Conservation (phyloP, 805 yeast genomes). For the Myxozyma kluyveri region DNA sequence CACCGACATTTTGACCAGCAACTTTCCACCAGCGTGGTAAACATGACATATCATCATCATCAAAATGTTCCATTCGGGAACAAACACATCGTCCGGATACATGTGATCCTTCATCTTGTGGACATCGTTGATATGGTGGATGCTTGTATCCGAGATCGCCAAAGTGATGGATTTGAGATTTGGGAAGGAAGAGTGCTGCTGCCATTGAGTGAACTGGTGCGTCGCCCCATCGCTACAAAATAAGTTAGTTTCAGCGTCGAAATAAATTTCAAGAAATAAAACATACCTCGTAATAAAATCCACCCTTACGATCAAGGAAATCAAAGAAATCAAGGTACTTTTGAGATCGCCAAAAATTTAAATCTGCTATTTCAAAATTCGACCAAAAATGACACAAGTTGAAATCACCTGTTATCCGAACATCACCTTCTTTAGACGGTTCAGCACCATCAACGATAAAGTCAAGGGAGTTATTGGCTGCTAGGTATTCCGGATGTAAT, state of each 20-base stretch:
- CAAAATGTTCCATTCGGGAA: conserved; percentile 23
- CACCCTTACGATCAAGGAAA: conserved; percentile 66
- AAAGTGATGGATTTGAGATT: conserved; percentile 62
- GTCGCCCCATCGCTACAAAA: conserved; percentile 90
- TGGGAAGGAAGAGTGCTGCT: conserved; percentile 57
- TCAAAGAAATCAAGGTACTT: conserved; percentile 68
- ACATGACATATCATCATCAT: conserved; percentile 29
- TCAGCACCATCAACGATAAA: conserved; percentile 52
- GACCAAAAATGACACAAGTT: conserved; percentile 88
- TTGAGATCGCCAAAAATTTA: conserved; percentile 70
- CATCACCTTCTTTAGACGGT: conserved; percentile 48
- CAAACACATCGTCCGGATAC: conserved; percentile 27
- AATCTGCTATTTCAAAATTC: conserved; percentile 74
- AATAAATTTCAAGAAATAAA: conserved; percentile 35
- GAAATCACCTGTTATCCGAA: conserved; percentile 57
- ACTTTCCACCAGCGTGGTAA: conserved; percentile 30
- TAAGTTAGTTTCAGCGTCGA: conserved; percentile 39
- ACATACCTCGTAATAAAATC: conserved; percentile 69
- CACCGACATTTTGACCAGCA: conserved; percentile 22
- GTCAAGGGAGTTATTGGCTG: conserved; percentile 59
- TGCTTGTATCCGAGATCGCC: conserved; percentile 64
- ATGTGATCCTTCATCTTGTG: conserved; percentile 28
- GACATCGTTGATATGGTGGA: conserved; percentile 29
- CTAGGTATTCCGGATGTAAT: conserved; percentile 57
- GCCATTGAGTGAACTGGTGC: conserved; percentile 88